phyloP scores from a whole-genome alignment of 78 protist genomes.

The Speleostelium caveatum region DNA sequence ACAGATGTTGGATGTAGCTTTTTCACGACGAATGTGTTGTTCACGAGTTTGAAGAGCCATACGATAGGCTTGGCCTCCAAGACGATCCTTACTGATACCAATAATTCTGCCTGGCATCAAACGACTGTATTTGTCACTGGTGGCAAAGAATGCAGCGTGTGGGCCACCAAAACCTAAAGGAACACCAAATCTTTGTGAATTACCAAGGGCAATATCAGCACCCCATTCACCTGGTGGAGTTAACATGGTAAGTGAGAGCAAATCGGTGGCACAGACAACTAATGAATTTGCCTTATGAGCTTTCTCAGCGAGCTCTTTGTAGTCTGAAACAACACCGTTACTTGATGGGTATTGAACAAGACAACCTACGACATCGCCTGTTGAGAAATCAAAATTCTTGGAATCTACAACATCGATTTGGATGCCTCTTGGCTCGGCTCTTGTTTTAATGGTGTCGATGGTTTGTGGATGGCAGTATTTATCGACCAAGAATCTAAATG shows the following conservation, averaged over 20 bases:
- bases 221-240: constrained; percentile 89
- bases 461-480: constrained; percentile 91
- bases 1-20: constrained; percentile 97
- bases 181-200: constrained; percentile 97
- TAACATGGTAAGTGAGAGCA: constrained; percentile 93
- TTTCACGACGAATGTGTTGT: constrained; percentile 98
- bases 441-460: constrained; percentile 89
- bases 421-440: constrained; percentile 91
- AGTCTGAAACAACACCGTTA: constrained; percentile 87
- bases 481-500: constrained; percentile 80
- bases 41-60: constrained; percentile 99
- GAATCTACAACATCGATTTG: constrained; percentile 62
- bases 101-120: constrained; percentile 97
- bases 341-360: constrained; percentile 94
- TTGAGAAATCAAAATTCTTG: constrained; percentile 44
- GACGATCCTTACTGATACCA: constrained; percentile 92
- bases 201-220: constrained; percentile 96
- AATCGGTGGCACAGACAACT: constrained; percentile 90
- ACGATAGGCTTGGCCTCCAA: constrained; percentile 93
- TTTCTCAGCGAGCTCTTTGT: constrained; percentile 36
- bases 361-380: constrained; percentile 80
- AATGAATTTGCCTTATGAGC: constrained; percentile 69
- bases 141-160: constrained; percentile 98
- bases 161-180: constrained; percentile 99
- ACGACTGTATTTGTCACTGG: constrained; percentile 87